phyloP scores from a whole-genome alignment of 2,329 filamentous ascomycete species.

The Nemania serpens region DNA sequence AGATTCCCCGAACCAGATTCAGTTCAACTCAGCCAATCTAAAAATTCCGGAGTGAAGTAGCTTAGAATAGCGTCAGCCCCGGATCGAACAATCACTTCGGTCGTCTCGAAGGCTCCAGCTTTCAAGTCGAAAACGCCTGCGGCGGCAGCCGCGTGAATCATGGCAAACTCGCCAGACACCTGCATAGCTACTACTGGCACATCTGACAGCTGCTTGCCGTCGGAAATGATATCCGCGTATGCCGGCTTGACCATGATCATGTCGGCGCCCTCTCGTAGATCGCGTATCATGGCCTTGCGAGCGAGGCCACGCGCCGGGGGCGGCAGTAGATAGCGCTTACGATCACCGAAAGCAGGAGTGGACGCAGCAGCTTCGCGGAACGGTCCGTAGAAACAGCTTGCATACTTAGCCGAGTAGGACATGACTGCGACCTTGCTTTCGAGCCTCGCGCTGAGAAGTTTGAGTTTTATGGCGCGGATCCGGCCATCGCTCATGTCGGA shows the following conservation, averaged over 20 bases:
- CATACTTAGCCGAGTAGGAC: constrained; percentile 98
- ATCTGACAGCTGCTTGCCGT: constrained; percentile 91
- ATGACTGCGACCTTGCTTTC: constrained; percentile 89
- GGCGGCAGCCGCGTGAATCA: constrained; percentile 95
- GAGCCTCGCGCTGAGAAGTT: constrained; percentile 91
- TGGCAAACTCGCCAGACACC: constrained; percentile 94
- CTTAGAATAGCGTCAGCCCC: constrained; percentile 90
- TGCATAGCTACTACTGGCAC: constrained; percentile 94
- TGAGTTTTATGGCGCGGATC: constrained; percentile 95
- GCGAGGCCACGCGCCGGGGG: constrained; percentile 89
- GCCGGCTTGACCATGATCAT: constrained; percentile 99
- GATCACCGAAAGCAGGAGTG: constrained; percentile 86
- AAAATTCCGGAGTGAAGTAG: constrained; percentile 87
- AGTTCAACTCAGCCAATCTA: constrained; percentile 59
- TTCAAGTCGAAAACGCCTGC: constrained; percentile 95
- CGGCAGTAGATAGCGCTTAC: constrained; percentile 94
- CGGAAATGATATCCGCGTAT: constrained; percentile 95
- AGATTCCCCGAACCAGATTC: not conserved
- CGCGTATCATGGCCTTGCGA: constrained; percentile 85
- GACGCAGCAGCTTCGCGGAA: constrained; percentile 98
- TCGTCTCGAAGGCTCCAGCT: constrained; percentile 91
- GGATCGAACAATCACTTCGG: constrained; percentile 87
- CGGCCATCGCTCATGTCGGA: constrained; percentile 99
- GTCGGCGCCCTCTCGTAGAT: constrained; percentile 93
- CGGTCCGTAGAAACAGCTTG: constrained; percentile 91